phyloP scores from a whole-genome alignment of 1,139 yeast species.

The Yamadazyma diospyri region DNA sequence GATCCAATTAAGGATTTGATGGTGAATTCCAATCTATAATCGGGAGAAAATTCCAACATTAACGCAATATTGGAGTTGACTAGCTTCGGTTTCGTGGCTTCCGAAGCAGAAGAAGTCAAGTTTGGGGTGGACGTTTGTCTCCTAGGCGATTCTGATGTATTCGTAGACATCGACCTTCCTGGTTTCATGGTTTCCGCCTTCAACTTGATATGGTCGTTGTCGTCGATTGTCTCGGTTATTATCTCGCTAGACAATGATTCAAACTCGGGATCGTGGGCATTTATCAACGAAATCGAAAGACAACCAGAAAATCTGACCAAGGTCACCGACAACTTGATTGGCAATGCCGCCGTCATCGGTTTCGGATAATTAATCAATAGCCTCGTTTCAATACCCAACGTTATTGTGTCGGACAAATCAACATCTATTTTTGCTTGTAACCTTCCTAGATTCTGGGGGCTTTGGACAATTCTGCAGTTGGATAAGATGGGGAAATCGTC shows the following conservation, averaged over 20 bases:
- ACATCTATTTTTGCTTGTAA: conserved; percentile 92
- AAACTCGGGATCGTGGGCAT: conserved; percentile 43
- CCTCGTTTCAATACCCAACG: conserved; percentile 85
- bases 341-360: conserved; percentile 79
- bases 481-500: conserved; percentile 94
- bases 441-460: conserved; percentile 46
- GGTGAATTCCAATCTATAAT: conserved; percentile 81
- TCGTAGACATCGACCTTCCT: conserved; percentile 4
- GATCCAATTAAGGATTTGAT: conserved; percentile 88
- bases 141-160: conserved; percentile 1
- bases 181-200: conserved; percentile 3
- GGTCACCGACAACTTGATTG: conserved; percentile 79
- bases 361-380: conserved; percentile 81
- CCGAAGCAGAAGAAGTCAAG: conserved; percentile 50
- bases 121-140: background rate
- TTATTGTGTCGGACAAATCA: conserved; percentile 83
- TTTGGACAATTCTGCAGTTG: conserved; percentile 78
- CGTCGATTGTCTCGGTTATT: background rate
- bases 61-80: conserved; percentile 56
- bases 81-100: background rate
- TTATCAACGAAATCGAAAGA: conserved; percentile 71
- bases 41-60: conserved; percentile 88
- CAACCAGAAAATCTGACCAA: conserved; percentile 93
- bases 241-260: conserved; percentile 2
- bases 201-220: background rate